A percentile compares a stretch with the other conserved stretches of the same genome.
These are phyloP conservation scores for Martensiomyces pterosporus DNA, from an alignment of 192 early-diverging fungal genomes.

Conservation along the genomic window DNA sequence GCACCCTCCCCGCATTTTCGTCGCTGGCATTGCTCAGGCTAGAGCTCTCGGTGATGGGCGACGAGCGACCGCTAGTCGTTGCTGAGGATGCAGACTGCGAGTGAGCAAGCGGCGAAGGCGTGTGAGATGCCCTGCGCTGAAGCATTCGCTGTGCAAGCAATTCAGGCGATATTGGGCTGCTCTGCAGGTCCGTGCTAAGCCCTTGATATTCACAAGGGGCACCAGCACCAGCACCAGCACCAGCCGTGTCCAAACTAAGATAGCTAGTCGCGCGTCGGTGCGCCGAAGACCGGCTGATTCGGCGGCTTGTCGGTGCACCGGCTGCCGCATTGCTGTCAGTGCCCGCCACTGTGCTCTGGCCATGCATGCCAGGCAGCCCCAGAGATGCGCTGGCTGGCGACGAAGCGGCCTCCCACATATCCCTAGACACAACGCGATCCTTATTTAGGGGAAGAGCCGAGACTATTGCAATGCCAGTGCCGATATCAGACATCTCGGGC, in stretches of 20 bases:
- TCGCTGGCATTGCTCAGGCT: neutral
- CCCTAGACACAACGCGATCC: constrained; percentile 27
- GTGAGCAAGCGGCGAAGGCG: constrained; percentile 11
- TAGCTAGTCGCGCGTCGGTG: constrained; percentile 17
- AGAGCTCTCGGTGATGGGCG: neutral
- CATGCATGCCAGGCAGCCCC: neutral
- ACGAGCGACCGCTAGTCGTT: no score
- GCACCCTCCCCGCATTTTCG: neutral
- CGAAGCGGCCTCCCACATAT: constrained; percentile 20
- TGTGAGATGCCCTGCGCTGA: constrained; percentile 21
- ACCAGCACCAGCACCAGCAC: neutral
- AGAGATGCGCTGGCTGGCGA: neutral
- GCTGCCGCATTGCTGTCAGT: no score
- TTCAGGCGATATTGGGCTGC: neutral
- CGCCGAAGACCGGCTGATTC: constrained; percentile 4
- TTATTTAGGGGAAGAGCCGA: constrained; percentile 28
- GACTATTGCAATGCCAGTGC: constrained; percentile 32
- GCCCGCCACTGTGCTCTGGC: no score
- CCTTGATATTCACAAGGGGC: neutral
- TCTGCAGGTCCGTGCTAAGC: neutral
- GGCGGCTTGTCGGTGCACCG: neutral
- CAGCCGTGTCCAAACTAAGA: constrained; percentile 1
- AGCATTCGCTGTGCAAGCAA: constrained; percentile 2
- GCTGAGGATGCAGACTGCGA: constrained; percentile 1
- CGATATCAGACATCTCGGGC: constrained; percentile 38